Conservation (phyloP, 2,329 filamentous ascomycete species). For the Scedosporium dehoogii region DNA sequence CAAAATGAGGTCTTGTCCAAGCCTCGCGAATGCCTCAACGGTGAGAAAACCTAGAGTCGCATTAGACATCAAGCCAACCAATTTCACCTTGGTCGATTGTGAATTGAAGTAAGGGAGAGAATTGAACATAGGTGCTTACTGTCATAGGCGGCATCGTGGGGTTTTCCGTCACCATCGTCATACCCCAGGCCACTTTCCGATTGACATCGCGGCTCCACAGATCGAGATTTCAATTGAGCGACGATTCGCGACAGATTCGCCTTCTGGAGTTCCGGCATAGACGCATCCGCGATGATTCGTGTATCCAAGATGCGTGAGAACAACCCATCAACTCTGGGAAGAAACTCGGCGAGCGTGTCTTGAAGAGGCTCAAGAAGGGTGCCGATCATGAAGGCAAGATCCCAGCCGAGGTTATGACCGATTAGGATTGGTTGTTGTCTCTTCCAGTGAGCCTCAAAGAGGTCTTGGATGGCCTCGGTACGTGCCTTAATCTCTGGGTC, state of each 20-base stretch:
- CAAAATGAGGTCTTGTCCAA: conserved; percentile 1
- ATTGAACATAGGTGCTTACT: conserved; percentile 23
- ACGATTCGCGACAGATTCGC: conserved; percentile 33
- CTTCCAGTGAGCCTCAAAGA: background rate
- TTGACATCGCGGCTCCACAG: background rate
- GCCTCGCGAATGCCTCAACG: conserved; percentile 27
- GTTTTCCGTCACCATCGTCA: background rate
- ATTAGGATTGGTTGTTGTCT: conserved; percentile 31
- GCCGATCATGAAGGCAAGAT: conserved; percentile 54
- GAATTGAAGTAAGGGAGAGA: background rate
- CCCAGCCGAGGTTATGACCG: conserved; percentile 56
- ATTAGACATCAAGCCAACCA: no score
- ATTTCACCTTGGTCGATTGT: conserved; percentile 6
- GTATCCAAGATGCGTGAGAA: conserved; percentile 46
- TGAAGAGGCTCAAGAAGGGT: conserved; percentile 52
- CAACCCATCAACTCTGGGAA: conserved; percentile 33
- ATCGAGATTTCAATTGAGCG: background rate
- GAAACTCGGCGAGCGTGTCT: conserved; percentile 41
- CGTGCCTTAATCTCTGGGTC: background rate
- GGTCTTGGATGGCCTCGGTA: background rate
- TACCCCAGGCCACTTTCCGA: background rate
- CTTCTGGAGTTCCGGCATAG: conserved; percentile 12
- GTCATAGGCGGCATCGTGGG: conserved; percentile 52
- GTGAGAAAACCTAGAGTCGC: conserved; percentile 28
- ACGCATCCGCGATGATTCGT: conserved; percentile 44